Evolutionary conservation across 2,329 filamentous ascomycete species (phyloP), one percentile per base, ranked within the genome.

Genomic region (Penicillium palitans): DNA sequence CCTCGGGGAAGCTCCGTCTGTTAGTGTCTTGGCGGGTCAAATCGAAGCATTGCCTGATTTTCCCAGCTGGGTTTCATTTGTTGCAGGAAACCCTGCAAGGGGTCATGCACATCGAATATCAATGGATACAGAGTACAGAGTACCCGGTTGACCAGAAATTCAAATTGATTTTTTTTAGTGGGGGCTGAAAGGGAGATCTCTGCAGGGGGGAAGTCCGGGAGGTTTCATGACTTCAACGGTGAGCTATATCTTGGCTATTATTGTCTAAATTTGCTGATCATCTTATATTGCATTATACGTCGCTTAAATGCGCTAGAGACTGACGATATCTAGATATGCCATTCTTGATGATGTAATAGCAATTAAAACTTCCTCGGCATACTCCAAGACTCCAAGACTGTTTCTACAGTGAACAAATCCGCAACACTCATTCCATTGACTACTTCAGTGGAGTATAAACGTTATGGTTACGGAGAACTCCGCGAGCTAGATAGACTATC

Each of bases 101-200:
- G 15, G 9, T 5, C 3, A n/a, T 31, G n/a, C 10, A 35, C 9
- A 13, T 35, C 5, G 46, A 6, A 45, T 19, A 27, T 35, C 24
- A 21, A 35, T 17, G 39, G n/a, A 27, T 12, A 27, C 24, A n/a
- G 42, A 29, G 25, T 25, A 17, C 24, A n/a, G 42, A 29, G 25
- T 25, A 17, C 24, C 24, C 4, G 15, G 37, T 31, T 52, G 13
- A n/a, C 4, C 7, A 52, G n/a, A n/a, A 31, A n/a, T 33, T 29
- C 9, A 35, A 48, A 24, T n/a, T 45, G 15, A 0, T 7, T 21
- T 45, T 19, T 37, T 9, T 40, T 19, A 39, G 50, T 52, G 40
- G 50, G 39, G 50, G 29, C 29, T 35, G 21, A 53, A 45, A 27
- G 9, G 21, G 40, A 53, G 41, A 53, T 53, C 41, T n/a, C 24